Conservation (phyloP, 73 alveolate genomes). For the Urostyla sp. region DNA sequence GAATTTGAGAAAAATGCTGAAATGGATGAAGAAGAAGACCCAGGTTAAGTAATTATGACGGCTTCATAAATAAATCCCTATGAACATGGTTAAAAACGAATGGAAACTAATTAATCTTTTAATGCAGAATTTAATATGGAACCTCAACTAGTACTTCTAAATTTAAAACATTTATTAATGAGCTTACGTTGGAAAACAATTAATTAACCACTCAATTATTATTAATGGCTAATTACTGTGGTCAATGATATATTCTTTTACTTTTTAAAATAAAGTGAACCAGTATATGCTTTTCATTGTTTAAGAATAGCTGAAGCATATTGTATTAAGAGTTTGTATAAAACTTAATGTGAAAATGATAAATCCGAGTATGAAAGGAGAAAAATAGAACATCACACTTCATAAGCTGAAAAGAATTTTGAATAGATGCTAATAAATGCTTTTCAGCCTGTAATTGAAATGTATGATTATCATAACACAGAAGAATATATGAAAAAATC, state of each 20-base stretch:
- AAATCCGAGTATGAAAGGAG: not conserved
- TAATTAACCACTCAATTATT: slow-evolving; percentile 63
- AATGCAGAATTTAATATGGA: slow-evolving; percentile 69
- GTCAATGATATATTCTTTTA: slow-evolving; percentile 69
- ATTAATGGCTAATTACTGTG: slow-evolving; percentile 64
- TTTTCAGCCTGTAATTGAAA: slow-evolving; percentile 35
- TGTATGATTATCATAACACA: slow-evolving; percentile 54
- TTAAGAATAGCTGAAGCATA: slow-evolving; percentile 58
- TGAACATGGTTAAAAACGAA: slow-evolving; percentile 12
- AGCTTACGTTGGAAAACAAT: slow-evolving; percentile 55
- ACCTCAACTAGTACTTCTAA: slow-evolving; percentile 48
- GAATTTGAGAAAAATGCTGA: slow-evolving; percentile 76
- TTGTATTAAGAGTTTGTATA: slow-evolving; percentile 15
- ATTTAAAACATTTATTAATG: slow-evolving; percentile 45
- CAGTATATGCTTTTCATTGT: slow-evolving; percentile 70
- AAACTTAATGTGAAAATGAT: slow-evolving; percentile 9
- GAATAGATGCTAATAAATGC: not conserved
- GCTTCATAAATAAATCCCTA: slow-evolving; percentile 72
- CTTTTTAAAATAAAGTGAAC: slow-evolving; percentile 68
- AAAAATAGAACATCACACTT: not conserved
- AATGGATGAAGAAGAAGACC: slow-evolving; percentile 65
- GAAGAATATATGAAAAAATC: slow-evolving; percentile 14
- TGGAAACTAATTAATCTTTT: slow-evolving; percentile 64
- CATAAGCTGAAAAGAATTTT: not conserved
- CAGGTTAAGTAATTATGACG: slow-evolving; percentile 63